Conservation (phyloP, 2,329 filamentous ascomycete species). For the Curvularia spicifera region DNA sequence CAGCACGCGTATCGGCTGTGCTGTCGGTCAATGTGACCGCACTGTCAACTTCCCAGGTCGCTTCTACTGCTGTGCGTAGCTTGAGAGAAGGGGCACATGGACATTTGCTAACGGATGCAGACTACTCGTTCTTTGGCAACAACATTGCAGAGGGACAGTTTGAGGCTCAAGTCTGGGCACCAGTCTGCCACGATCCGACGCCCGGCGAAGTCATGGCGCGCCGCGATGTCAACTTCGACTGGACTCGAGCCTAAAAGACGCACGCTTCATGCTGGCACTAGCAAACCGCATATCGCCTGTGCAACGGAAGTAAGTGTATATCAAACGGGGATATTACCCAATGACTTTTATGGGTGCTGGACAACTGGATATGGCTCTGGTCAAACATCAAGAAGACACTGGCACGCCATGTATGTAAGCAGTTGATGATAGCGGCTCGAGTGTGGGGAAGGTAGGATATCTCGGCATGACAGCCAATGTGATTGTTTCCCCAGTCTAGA, state of each 20-base stretch:
- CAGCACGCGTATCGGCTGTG: constrained; percentile 45
- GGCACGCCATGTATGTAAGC: neutral
- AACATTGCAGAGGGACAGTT: constrained; percentile 41
- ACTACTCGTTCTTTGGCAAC: constrained; percentile 45
- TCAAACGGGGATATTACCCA: neutral
- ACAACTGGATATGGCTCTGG: neutral
- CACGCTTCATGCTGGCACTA: neutral
- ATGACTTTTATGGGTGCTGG: constrained; percentile 1
- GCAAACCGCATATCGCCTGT: constrained; percentile 2
- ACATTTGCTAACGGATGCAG: constrained; percentile 26
- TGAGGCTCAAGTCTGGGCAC: constrained; percentile 41
- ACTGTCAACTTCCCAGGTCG: constrained; percentile 36
- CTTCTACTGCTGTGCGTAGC: constrained; percentile 46
- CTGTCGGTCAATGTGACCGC: constrained; percentile 37
- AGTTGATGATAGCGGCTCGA: neutral
- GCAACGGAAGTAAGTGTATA: neutral
- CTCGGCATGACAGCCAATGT: neutral
- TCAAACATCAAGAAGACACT: neutral
- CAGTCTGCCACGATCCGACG: constrained; percentile 36
- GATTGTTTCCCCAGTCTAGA: neutral
- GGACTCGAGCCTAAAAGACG: constrained; percentile 15
- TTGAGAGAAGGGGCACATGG: too few species aligned
- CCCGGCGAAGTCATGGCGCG: constrained; percentile 24
- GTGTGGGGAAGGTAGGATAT: neutral
- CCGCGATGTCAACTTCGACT: constrained; percentile 25